These are phyloP conservation scores for Aspergillus terreus DNA, from an alignment of 2,329 filamentous ascomycete species.

Conservation along the genomic window DNA sequence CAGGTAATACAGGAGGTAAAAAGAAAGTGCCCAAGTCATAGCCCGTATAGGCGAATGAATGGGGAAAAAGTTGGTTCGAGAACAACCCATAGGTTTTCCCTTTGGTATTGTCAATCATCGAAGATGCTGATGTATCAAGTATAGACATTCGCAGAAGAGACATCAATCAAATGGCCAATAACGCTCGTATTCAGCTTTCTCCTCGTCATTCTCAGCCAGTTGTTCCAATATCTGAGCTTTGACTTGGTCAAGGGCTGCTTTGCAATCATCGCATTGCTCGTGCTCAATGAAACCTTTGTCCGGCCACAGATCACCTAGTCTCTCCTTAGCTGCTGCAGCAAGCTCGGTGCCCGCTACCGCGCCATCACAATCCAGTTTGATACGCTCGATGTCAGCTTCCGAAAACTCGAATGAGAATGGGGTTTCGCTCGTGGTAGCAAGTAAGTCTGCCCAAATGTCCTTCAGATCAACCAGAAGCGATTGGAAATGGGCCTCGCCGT, in stretches of 20 bases:
- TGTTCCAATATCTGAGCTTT: conserved; percentile 23
- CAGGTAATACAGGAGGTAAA: too few species aligned
- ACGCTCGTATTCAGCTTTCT: conserved; percentile 22
- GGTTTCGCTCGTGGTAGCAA: conserved; percentile 13
- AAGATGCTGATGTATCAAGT: too few species aligned
- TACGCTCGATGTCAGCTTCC: conserved; percentile 19
- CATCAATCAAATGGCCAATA: conserved; percentile 32
- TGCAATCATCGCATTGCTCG: conserved; percentile 25
- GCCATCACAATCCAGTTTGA: conserved; percentile 23
- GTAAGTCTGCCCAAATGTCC: conserved; percentile 22
- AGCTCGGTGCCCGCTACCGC: conserved; percentile 24
- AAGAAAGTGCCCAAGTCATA: too few species aligned
- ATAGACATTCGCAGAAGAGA: background rate
- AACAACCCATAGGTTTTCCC: too few species aligned
- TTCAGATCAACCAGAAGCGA: conserved; percentile 27
- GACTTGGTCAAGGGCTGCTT: conserved; percentile 21
- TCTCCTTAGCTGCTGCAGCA: conserved; percentile 21
- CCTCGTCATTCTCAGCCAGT: conserved; percentile 24
- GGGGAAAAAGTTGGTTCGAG: too few species aligned
- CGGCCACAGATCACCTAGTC: conserved; percentile 25
- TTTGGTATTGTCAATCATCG: too few species aligned
- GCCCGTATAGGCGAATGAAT: too few species aligned
- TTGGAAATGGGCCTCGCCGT: conserved; percentile 28
- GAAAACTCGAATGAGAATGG: conserved; percentile 26
- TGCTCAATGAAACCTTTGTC: conserved; percentile 27